Conservation (phyloP, 2,329 filamentous ascomycete species). For the Didymellaceae sp. region DNA sequence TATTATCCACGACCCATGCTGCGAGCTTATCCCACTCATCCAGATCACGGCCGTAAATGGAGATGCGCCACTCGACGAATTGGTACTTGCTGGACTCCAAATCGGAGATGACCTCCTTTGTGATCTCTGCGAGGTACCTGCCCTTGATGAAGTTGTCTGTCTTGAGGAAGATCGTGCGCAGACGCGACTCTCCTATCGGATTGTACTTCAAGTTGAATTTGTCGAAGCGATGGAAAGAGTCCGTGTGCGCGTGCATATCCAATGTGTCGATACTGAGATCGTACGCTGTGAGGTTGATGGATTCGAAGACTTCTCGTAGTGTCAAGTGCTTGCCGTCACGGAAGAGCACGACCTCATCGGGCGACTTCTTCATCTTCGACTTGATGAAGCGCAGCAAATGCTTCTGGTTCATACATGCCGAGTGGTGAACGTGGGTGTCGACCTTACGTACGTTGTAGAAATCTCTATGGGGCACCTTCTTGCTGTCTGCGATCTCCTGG, state of each 20-base stretch:
- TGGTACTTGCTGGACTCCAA: conserved; percentile 99
- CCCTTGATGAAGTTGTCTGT: conserved; percentile 98
- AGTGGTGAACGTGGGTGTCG: conserved; percentile 98
- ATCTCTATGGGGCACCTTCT: conserved; percentile 95
- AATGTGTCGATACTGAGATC: conserved; percentile 97
- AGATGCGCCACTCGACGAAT: conserved; percentile 99
- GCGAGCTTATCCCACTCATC: conserved; percentile 98
- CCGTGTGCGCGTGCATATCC: conserved; percentile 98
- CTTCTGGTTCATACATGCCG: conserved; percentile 99
- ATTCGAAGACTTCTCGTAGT: conserved; percentile 91
- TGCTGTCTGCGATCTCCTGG: conserved; percentile 96
- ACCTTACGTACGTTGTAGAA: conserved; percentile 99
- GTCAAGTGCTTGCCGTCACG: conserved; percentile 93
- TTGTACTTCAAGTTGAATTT: conserved; percentile 99
- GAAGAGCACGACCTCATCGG: conserved; percentile 90
- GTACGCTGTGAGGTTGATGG: conserved; percentile 96
- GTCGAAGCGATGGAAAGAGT: conserved; percentile 98
- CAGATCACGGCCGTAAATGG: conserved; percentile 89
- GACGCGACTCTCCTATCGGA: conserved; percentile 89
- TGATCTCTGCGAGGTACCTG: conserved; percentile 95
- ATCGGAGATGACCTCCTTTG: conserved; percentile 96
- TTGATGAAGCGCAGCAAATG: conserved; percentile 98
- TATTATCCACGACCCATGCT: conserved; percentile 97
- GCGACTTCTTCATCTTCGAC: conserved; percentile 99
- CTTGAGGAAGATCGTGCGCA: conserved; percentile 98